Evolutionary conservation across 2,329 filamentous ascomycete genomes (phyloP), one percentile per base, ranked within the genome.

Genomic region (Ophiostoma angusticollis): DNA sequence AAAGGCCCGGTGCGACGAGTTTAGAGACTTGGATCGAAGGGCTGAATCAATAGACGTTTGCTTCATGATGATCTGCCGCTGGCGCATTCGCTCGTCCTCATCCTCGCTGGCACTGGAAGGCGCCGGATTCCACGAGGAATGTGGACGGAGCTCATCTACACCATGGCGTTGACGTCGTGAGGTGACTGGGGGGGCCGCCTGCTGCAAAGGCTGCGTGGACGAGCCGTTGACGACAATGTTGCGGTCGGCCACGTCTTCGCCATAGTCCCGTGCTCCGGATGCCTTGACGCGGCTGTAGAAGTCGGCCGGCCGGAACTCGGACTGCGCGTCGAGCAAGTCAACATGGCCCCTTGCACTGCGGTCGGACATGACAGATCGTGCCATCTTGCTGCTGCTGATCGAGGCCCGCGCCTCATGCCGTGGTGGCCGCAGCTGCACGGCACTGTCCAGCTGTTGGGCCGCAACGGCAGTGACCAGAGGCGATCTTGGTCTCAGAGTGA

Each of bases 191-290:
- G 23, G 9, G 11, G 33, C 5, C 6, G 24, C 16, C 11, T 17
- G 14, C 33, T 27, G 33, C 17, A 35, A 27, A 9, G 33, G 13
- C 9, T 35, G 33, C 8, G n/a, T n/a, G 9, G 17, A 28, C 12
- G 24, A 16, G n/a, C 23, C 16, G 3, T 60, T 66, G 18, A 58
- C 52, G 4, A 52, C 55, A 32, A 74, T 58, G 44, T 80, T 80
- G 24, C 76, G 63, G 46, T 78, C 72, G 2, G 73, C 74, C 2
- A 79, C 72, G 50, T 78, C 74, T 51, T 80, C 77, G n/a, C 69
- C 74, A 47, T 74, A 78, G 35, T 71, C 65, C 31, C 64, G 61
- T 0, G 60, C 58, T 2, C 72, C 72, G 1, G 68, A 51, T 1
- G 72, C 70, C 39, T 63, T 54, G 3, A 74, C 48, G 13, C 70